Base-by-base conservation (phyloP, 202 grass and related monocot genomes). In the Schoenoplectus tabernaemontani region DNA sequence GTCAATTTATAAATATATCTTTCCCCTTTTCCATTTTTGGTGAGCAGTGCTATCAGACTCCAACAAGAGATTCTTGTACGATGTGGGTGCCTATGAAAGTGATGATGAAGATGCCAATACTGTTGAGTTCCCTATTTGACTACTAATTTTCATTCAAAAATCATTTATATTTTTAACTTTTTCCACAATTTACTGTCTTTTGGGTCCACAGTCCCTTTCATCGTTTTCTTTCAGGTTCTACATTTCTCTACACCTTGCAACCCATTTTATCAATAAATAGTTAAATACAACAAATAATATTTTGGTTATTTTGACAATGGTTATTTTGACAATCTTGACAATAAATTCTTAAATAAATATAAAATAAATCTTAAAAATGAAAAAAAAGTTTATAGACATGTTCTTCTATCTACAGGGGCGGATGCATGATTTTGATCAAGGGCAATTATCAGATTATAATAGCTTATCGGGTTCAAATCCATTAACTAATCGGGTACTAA, bases 1-100 rank as follows among this genome's bases (percentile, higher is more conserved):
- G 0, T 73, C 5, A 73, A 73, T 73, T 44, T 50, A 51, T 32
- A 9, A 48, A 48, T 22, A 17, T 5, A 28, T 50, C 0, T 17
- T 50, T 72, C 17, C 0, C 4, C 9, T 48, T 73, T 73, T n/a
- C 10, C 12, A 16, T 51, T 73, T 57, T 77, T 85, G 82, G 81
- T 87, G 79, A 85, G 82, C 83, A 97, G 93, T 97, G 51, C 93
- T 97, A 60, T 91, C 90, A 0, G 87, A 97, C 7, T 48, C 90
- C 85, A 97, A 89, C 79, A 97, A 93, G 85, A 88, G 93, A 79
- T 85, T 97, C 83, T 83, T 73, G 43, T 73, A 73, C 43, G 68
- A 73, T 73, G 68, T 73, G 50, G 68, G 68, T 51, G 68, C 43
- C 44, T 73, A 73, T 32, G 68, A 73, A 42, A 50, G 43, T 44